Base-by-base conservation (phyloP, 2,329 filamentous ascomycete species). In the Neofusicoccum laricinum region DNA sequence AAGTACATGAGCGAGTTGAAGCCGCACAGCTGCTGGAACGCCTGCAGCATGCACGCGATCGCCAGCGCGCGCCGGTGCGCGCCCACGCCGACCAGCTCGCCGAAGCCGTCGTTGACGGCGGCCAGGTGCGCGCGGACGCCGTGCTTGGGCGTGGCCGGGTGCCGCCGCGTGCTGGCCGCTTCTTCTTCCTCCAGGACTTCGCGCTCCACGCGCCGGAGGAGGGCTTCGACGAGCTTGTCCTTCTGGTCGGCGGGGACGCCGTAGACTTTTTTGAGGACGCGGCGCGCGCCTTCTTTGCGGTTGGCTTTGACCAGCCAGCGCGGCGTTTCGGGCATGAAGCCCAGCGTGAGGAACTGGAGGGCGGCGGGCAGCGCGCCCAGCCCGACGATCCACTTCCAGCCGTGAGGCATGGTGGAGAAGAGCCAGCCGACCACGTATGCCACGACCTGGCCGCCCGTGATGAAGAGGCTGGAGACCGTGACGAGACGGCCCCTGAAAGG, bases 321-420 rank as follows among this genome's bases (percentile, higher is more conserved):
- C 38, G 94, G 94, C 12, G 91, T 96, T 77, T 98, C 94, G 0
- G 93, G 93, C 85, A 97, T 89, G 59, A 87, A 81, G 2, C 87
- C 70, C 65, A 97, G 79, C 63, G 96, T 79, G 0, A 82, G 73
- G 4, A 86, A 85, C 74, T 97, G 94, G 3, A 93, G 63, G 0
- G 85, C 75, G 0, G 93, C 93, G 0, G 94, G 94, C 30, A 90
- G 67, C 8, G 90, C 90, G 0, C 93, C 94, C 0, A 97, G 77
- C 0, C 93, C 93, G 0, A 97, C 93, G 86, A 97, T 93, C 88
- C 91, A 96, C 57, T 92, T 83, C 93, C 94, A 98, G 1, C 90
- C 92, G 12, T 83, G 85, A 7, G 69, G 67, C n/a, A 85, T 82
- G 12, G 50, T 53, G 15, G 85, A 82, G 51, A 96, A 89, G 0